Conservation (phyloP, 106 monocot species). For the Dendrobium chrysotoxum region DNA sequence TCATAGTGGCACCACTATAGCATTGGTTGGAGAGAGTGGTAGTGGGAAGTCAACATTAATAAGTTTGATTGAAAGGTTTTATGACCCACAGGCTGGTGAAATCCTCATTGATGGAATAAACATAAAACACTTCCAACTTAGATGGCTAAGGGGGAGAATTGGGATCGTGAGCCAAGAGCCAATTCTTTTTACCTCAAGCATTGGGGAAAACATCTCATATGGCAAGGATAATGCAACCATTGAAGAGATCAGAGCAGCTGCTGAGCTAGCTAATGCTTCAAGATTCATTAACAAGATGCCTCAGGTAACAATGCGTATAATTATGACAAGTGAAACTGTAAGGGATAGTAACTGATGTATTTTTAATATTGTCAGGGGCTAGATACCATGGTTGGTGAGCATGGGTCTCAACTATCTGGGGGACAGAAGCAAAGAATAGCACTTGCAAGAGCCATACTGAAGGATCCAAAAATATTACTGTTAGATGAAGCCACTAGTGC, state of each 20-base stretch:
- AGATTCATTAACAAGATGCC: neutral
- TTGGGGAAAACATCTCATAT: slow-evolving; percentile 20
- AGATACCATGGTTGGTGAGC: slow-evolving; percentile 12
- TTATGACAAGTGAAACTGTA: neutral
- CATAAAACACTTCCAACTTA: slow-evolving; percentile 19
- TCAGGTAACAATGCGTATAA: neutral
- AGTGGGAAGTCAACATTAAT: slow-evolving; percentile 19
- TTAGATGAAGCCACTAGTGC: slow-evolving; percentile 10
- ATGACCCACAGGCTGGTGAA: slow-evolving; percentile 21
- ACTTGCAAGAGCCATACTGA: slow-evolving; percentile 38
- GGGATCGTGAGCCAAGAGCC: slow-evolving; percentile 23
- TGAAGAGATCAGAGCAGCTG: slow-evolving; percentile 21
- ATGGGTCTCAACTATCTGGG: slow-evolving; percentile 30
- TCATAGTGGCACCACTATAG: slow-evolving; percentile 13
- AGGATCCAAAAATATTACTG: slow-evolving; percentile 9
- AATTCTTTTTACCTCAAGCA: slow-evolving; percentile 16
- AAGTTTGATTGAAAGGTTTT: slow-evolving; percentile 24
- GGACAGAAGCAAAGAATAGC: slow-evolving; percentile 54
- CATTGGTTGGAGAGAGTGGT: slow-evolving; percentile 26
- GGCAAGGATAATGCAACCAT: slow-evolving; percentile 21
- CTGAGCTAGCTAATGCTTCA: slow-evolving; percentile 17
- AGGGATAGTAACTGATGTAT: too few species aligned
- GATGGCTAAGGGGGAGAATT: slow-evolving; percentile 22
- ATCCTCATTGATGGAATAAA: slow-evolving; percentile 21
- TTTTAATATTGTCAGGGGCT: neutral